Percentiles rank a stretch among this genome's conserved stretches.
Conservation (phyloP, 192 early-diverging fungal species). For the Podila epicladia region DNA sequence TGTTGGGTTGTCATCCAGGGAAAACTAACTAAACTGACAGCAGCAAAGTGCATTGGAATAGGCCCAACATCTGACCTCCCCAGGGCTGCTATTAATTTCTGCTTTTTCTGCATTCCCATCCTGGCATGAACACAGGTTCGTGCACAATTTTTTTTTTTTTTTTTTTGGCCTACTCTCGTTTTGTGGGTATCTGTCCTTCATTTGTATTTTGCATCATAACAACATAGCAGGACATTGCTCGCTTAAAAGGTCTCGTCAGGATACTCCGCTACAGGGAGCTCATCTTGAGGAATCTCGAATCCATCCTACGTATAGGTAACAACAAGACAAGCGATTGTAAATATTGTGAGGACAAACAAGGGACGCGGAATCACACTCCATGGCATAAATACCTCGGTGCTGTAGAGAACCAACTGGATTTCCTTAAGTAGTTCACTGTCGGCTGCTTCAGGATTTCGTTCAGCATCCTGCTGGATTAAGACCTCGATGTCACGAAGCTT, state of each 20-base stretch:
- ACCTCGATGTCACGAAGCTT: conserved; percentile 97
- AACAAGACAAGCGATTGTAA: neutral
- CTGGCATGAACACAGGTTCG: too few relatives aligned
- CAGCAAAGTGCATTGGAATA: too few relatives aligned
- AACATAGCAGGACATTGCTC: neutral
- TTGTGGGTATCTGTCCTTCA: neutral
- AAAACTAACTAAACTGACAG: too few relatives aligned
- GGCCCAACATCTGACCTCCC: too few relatives aligned
- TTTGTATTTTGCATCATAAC: neutral
- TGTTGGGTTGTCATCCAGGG: too few relatives aligned
- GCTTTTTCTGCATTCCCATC: too few relatives aligned
- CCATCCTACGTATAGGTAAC: conserved; percentile 64
- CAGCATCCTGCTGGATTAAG: conserved; percentile 81
- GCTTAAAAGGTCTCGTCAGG: conserved; percentile 72
- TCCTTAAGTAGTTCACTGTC: conserved; percentile 68
- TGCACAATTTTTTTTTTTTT: too few relatives aligned
- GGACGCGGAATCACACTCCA: neutral
- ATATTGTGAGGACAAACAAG: neutral
- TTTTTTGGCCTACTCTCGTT: neutral
- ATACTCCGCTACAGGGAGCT: too few relatives aligned
- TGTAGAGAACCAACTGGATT: conserved; percentile 92
- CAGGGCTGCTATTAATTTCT: too few relatives aligned
- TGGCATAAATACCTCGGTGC: conserved; percentile 65
- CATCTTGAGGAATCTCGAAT: conserved; percentile 78
- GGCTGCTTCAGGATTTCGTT: conserved; percentile 59